Percentiles rank a stretch among this genome's conserved stretches.
Conservation (phyloP, 2,329 filamentous ascomycete genomes). For the Pseudogymnoascus sp. region DNA sequence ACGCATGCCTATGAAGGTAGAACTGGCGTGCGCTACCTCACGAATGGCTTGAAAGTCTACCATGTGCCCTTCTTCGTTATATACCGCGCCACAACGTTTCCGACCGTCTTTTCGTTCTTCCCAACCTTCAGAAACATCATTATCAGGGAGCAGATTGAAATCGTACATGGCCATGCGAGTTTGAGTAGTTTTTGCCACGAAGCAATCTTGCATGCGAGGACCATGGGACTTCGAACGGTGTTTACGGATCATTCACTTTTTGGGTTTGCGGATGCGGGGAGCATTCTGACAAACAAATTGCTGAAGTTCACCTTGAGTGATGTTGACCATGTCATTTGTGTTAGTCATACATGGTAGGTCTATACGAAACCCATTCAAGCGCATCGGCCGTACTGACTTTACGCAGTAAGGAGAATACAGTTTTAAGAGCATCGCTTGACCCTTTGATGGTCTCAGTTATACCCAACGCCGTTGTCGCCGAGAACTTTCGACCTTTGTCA, state of each 20-base stretch:
- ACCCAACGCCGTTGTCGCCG: constrained; percentile 92
- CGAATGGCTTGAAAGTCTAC: constrained; percentile 96
- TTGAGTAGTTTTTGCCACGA: constrained; percentile 91
- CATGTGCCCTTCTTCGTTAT: constrained; percentile 94
- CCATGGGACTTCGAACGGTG: constrained; percentile 91
- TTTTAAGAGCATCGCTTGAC: constrained; percentile 86
- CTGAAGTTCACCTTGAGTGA: constrained; percentile 94
- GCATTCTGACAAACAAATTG: constrained; percentile 93
- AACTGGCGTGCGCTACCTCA: constrained; percentile 87
- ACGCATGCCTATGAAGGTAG: constrained; percentile 90
- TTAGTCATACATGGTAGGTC: constrained; percentile 87
- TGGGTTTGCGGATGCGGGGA: constrained; percentile 91
- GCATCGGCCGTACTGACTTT: constrained; percentile 19
- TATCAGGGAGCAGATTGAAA: constrained; percentile 88
- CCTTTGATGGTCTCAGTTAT: constrained; percentile 97
- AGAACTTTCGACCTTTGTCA: constrained; percentile 77
- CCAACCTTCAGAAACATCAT: constrained; percentile 96
- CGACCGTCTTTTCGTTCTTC: constrained; percentile 97
- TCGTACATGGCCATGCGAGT: constrained; percentile 94
- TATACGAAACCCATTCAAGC: not conserved
- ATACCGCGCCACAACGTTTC: constrained; percentile 87
- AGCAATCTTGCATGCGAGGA: constrained; percentile 86
- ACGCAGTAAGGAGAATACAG: constrained; percentile 89
- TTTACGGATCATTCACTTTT: constrained; percentile 98
- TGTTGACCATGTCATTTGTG: constrained; percentile 96